Conservation (phyloP, 352 stramenopile species). For the Plasmopara muralis region DNA sequence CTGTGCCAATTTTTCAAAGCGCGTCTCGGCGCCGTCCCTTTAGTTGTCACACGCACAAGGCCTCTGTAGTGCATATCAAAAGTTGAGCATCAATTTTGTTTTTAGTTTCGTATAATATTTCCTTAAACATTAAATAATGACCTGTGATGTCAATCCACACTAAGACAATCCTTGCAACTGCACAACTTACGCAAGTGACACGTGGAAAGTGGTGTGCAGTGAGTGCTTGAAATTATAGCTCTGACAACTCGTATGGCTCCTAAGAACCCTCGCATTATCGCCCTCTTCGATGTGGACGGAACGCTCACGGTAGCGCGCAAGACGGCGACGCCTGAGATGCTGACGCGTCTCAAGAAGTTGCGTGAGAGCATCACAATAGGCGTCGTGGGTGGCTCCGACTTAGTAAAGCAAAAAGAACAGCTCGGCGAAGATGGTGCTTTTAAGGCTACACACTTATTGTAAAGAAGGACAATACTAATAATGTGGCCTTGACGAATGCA, state of each 20-base stretch:
- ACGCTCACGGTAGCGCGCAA: constrained; percentile 94
- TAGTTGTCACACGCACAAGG: too few species aligned
- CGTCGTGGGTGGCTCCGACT: constrained; percentile 97
- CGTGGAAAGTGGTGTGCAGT: too few species aligned
- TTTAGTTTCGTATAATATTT: too few species aligned
- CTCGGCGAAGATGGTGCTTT: constrained; percentile 88
- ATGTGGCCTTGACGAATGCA: constrained; percentile 11
- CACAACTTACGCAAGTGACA: too few species aligned
- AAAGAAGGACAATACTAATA: not conserved
- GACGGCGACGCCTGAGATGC: constrained; percentile 89
- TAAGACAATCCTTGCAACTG: too few species aligned
- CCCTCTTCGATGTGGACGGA: constrained; percentile 99
- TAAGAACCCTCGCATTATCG: constrained; percentile 91
- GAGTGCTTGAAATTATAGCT: too few species aligned
- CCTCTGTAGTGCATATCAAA: too few species aligned
- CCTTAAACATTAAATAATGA: too few species aligned
- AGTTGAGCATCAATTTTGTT: too few species aligned
- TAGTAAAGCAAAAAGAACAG: constrained; percentile 99
- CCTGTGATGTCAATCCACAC: too few species aligned
- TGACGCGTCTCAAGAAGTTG: constrained; percentile 90
- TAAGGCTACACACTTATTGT: constrained; percentile 1
- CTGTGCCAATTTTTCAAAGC: too few species aligned
- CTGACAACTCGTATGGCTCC: constrained; percentile 16
- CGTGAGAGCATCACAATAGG: constrained; percentile 93
- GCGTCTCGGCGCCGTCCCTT: too few species aligned